These are phyloP conservation scores for Dicorynia guianensis DNA, from an alignment of 306 rosid genomes.

Conservation along the genomic window DNA sequence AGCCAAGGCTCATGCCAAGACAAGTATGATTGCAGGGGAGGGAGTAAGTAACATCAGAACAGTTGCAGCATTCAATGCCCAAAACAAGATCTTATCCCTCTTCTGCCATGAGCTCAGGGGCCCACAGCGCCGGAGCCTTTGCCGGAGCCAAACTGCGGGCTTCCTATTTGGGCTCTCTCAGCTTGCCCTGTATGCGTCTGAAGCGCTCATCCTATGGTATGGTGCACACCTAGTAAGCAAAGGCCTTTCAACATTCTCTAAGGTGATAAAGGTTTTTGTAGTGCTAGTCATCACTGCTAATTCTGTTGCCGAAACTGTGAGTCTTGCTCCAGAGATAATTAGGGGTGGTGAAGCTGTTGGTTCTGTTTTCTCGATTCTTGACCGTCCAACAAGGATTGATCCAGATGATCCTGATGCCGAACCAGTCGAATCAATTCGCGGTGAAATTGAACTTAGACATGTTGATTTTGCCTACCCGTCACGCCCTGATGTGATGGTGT, in stretches of 20 bases:
- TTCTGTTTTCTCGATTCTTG: constrained; percentile 88
- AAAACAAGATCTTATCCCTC: constrained; percentile 75
- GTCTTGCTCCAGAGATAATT: constrained; percentile 98
- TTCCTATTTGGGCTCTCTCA: constrained; percentile 86
- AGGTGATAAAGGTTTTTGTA: constrained; percentile 91
- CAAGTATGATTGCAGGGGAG: constrained; percentile 99
- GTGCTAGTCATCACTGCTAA: constrained; percentile 93
- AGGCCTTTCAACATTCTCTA: constrained; percentile 87
- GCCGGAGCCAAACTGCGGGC: constrained; percentile 88
- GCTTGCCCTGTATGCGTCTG: constrained; percentile 88
- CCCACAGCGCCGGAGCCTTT: constrained; percentile 78
- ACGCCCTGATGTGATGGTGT: constrained; percentile 88
- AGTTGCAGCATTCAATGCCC: constrained; percentile 98
- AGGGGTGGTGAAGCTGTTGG: constrained; percentile 97
- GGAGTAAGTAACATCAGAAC: constrained; percentile 99
- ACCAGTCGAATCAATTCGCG: constrained; percentile 73
- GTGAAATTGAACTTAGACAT: constrained; percentile 94
- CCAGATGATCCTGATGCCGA: constrained; percentile 92
- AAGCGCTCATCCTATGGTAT: constrained; percentile 92
- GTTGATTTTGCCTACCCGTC: constrained; percentile 95
- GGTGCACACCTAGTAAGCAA: constrained; percentile 89
- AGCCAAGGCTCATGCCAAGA: constrained; percentile 98
- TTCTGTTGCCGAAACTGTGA: constrained; percentile 98
- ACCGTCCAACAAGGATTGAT: constrained; percentile 78
- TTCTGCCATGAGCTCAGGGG: constrained; percentile 78